Evolutionary conservation across 75 land plant genomes (phyloP).

Genomic region (Pinus albicaulis): DNA sequence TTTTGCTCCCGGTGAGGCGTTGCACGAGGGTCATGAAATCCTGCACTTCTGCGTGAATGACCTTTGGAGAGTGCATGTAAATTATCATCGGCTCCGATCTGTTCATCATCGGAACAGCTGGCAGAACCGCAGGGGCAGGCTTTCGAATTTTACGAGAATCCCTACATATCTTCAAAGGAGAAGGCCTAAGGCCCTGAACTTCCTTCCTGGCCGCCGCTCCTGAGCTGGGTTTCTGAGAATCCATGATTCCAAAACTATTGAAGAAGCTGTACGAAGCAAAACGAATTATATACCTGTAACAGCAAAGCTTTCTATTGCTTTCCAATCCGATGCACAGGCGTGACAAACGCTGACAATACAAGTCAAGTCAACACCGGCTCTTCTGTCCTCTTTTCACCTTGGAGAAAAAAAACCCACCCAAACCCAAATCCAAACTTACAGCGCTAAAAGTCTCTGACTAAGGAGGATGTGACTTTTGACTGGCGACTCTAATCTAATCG

Average conservation of each 20-base stretch:
- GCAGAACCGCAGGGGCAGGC: conserved; percentile 15
- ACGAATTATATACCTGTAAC: background rate
- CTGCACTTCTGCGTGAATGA: conserved; percentile 31
- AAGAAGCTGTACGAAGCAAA: no score
- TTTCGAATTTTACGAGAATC: conserved; percentile 72
- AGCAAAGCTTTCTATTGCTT: background rate
- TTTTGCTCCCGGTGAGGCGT: conserved; percentile 23
- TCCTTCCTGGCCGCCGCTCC: conserved; percentile 8
- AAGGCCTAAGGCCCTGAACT: conserved; percentile 44
- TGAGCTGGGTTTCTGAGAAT: background rate
- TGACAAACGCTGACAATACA: background rate
- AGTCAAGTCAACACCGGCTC: conserved; percentile 4
- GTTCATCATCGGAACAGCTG: conserved; percentile 10
- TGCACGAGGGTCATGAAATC: conserved; percentile 40
- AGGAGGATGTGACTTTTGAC: no score
- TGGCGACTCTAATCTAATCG: no score
- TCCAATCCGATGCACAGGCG: background rate
- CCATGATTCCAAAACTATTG: background rate
- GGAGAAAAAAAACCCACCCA: no score
- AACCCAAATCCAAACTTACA: no score
- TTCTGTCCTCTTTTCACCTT: no score
- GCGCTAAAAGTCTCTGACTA: no score
- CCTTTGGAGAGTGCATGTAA: conserved; percentile 46
- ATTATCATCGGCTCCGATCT: conserved; percentile 32
- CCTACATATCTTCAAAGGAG: conserved; percentile 53